Conservation (phyloP, 169 alveolate species). For the Fabrea salina region DNA sequence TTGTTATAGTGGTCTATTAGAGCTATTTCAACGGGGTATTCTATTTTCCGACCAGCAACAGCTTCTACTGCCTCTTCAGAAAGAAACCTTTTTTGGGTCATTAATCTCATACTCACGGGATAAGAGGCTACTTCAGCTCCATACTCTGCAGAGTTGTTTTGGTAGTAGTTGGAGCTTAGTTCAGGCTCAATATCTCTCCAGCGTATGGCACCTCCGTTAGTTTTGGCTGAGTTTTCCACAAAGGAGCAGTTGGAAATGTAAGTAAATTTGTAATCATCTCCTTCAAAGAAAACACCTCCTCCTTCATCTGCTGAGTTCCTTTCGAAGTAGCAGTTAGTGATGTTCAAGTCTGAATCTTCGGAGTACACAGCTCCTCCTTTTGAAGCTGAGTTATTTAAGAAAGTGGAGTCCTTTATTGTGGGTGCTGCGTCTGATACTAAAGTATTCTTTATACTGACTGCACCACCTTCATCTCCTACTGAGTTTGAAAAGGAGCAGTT, state of each 20-base stretch:
- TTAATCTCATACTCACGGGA: not conserved
- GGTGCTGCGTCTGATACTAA: not conserved
- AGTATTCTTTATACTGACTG: too few species aligned
- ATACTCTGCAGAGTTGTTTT: constrained; percentile 10
- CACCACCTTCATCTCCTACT: too few species aligned
- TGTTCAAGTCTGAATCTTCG: not conserved
- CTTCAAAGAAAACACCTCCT: not conserved
- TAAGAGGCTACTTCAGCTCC: constrained; percentile 7
- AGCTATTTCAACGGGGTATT: not conserved
- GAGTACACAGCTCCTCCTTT: not conserved
- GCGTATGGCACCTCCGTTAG: constrained; percentile 7
- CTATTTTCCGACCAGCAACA: not conserved
- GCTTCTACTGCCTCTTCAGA: too few species aligned
- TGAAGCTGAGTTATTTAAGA: not conserved
- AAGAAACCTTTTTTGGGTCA: too few species aligned
- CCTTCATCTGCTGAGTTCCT: not conserved
- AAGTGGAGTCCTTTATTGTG: not conserved
- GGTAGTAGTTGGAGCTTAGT: not conserved
- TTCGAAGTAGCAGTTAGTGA: not conserved
- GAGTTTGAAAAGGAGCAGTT: too few species aligned
- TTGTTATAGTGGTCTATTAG: not conserved
- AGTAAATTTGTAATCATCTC: not conserved
- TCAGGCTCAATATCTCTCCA: not conserved
- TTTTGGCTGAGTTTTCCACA: not conserved
- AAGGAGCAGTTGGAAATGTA: not conserved